Base-by-base conservation (phyloP, 306 rosid genomes). In the Prunus kanzakura region DNA sequence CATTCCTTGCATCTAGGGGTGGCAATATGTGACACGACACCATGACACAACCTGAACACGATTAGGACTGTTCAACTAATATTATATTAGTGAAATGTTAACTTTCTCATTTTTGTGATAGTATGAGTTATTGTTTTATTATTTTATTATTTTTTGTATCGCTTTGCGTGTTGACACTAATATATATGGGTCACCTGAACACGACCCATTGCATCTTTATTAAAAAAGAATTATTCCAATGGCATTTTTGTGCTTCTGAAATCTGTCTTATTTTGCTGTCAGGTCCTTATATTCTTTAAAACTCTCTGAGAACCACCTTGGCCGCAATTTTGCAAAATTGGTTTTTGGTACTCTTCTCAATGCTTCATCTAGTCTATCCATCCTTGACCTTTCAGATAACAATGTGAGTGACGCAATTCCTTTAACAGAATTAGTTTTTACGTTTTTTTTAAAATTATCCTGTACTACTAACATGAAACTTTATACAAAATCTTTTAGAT, bases 321-420 rank as follows among this genome's bases (percentile, higher is more conserved):
- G 93, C 32, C 70, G 81, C 46, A 80, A 83, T 76, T 90, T 88
- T 69, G 97, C 92, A 41, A 84, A 79, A 78, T 67, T 76, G 79
- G 85, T 92, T 77, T 84, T 90, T 64, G 67, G 19, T 60, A 83
- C 87, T 56, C 93, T 95, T 85, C 86, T 93, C 63, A 68, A 86
- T 79, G 81, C 86, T 84, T 88, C 93, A 9, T 90, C 96, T 74
- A 32, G 82, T 86, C 83, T 90, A 83, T 86, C 92, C 70, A 74
- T 82, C 81, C 96, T 90, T 71, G 97, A 95, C 81, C 95, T 95
- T 79, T 90, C 98, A 72, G 93, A 84, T 32, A 95, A 95, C 85
- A 78, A 78, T 49, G 98, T 95, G 83, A 86, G 94, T 78, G 78
- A 60, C 64, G 79, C 78, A 58, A 76, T 76, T 77, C 56, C 74